These are phyloP conservation scores for Funneliformis geosporum DNA, from an alignment of 192 early-diverging fungal species.

Conservation along the genomic window DNA sequence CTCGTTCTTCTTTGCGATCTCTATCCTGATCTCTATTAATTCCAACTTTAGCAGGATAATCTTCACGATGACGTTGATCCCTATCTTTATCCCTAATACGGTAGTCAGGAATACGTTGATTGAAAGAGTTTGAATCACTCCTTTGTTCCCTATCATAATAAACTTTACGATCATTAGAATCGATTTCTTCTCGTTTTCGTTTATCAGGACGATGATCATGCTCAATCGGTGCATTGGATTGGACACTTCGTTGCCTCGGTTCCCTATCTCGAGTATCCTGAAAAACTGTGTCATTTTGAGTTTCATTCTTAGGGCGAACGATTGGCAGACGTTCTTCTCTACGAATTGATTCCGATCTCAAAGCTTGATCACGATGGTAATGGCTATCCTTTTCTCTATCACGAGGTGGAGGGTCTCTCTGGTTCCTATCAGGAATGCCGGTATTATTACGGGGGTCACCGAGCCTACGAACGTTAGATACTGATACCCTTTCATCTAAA, in stretches of 20 bases:
- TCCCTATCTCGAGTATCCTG: constrained; percentile 13
- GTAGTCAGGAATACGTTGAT: constrained; percentile 11
- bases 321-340: not conserved
- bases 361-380: not conserved
- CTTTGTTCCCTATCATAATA: constrained; percentile 18
- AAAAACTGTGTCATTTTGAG: not conserved
- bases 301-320: constrained; percentile 2
- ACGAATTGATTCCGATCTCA: not conserved
- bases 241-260: not conserved
- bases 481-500: not conserved
- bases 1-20: constrained; percentile 2
- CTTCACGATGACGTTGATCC: not conserved
- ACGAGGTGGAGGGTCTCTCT: not conserved
- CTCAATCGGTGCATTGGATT: not conserved
- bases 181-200: not conserved
- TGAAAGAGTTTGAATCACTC: not conserved
- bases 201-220: constrained; percentile 16
- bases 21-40: not conserved
- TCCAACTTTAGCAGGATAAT: not conserved
- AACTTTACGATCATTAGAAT: constrained; percentile 7
- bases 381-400: constrained; percentile 18
- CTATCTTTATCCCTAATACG: constrained; percentile 15
- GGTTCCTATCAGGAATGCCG: not conserved
- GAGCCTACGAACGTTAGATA: not conserved
- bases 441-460: not conserved